phyloP scores from a whole-genome alignment of 1,284 basidiomycete genomes.

The Leccinum colubrinum region DNA sequence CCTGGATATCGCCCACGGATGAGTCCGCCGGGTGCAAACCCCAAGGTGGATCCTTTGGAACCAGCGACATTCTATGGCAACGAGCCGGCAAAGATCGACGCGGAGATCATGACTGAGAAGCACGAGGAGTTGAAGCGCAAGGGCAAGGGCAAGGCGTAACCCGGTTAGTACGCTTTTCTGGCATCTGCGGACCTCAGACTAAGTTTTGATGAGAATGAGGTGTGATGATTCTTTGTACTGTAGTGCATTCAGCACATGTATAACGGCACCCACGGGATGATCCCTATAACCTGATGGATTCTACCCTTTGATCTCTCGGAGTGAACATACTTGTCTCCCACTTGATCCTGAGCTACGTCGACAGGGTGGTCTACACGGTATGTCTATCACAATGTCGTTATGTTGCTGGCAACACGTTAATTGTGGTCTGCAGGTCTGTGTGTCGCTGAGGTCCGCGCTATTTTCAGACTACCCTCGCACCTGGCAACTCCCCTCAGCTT shows the following conservation, averaged over 20 bases:
- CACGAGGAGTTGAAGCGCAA: conserved; percentile 47
- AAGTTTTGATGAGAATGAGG: not conserved
- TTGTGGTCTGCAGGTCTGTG: too few relatives aligned
- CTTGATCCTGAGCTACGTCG: too few relatives aligned
- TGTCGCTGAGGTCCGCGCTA: too few relatives aligned
- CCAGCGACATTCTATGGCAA: conserved; percentile 53
- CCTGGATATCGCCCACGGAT: conserved; percentile 19
- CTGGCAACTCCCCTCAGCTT: too few relatives aligned
- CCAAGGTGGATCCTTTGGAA: conserved; percentile 39
- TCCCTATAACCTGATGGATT: not conserved
- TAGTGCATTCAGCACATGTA: not conserved
- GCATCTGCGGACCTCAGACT: not conserved
- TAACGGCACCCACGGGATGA: not conserved
- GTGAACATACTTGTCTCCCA: too few relatives aligned
- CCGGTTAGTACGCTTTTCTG: not conserved
- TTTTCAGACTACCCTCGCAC: too few relatives aligned
- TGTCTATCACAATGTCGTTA: too few relatives aligned
- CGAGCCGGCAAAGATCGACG: conserved; percentile 62
- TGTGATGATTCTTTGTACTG: conserved; percentile 2
- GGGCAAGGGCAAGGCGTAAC: conserved; percentile 32
- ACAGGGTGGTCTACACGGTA: too few relatives aligned
- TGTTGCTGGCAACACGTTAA: too few relatives aligned
- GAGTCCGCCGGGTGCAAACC: conserved; percentile 19
- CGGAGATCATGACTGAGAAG: conserved; percentile 52
- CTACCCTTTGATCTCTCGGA: too few relatives aligned